Base-by-base conservation (phyloP, 257 asterid genomes). In the Fraxinus americana region DNA sequence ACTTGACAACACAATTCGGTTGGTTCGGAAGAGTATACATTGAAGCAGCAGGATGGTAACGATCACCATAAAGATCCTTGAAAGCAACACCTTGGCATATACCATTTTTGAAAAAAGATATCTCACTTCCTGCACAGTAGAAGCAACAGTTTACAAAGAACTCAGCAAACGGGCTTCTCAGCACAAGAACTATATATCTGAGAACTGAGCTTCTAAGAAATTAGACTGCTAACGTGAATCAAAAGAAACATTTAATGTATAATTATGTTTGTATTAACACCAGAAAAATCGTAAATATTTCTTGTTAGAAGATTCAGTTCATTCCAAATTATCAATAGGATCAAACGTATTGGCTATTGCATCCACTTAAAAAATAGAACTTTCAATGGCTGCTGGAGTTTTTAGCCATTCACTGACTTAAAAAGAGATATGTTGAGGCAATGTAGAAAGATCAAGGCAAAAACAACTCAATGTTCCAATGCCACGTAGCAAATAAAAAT, bases 21-120 rank as follows among this genome's bases (percentile, higher is more conserved):
- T 93, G 97, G 85, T 91, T 88, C 0, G 99, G 99, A 78, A 96
- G 97, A 29, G 99, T 96, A 85, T 90, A 96, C 97, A 96, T 92
- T 35, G 98, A 96, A 77, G 99, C 99, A 35, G 98, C 99, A 19
- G 99, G 97, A 76, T 83, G 91, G 87, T 96, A 96, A 50, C 92
- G 94, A 67, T 97, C 99, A 75, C 99, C 99, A 41, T 78, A 87
- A 68, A 96, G 89, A 85, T 93, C 92, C 72, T 72, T 85, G 83
- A 90, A 96, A 77, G 99, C 98, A 81, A 92, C 90, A 41, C 98
- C 99, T 82, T 91, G 97, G 75, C 96, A 89, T 77, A 87, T 82
- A 76, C 99, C 97, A 63, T 96, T 96, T 85, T 88, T 93, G 90
- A 93, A 96, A 80, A 89, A 96, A 8, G 92, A 88, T 77, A 96